A percentile compares a stretch with the other conserved stretches of the same genome.
Conservation (phyloP, 1,284 basidiomycete genomes). For the Neonothopanus nambi region DNA sequence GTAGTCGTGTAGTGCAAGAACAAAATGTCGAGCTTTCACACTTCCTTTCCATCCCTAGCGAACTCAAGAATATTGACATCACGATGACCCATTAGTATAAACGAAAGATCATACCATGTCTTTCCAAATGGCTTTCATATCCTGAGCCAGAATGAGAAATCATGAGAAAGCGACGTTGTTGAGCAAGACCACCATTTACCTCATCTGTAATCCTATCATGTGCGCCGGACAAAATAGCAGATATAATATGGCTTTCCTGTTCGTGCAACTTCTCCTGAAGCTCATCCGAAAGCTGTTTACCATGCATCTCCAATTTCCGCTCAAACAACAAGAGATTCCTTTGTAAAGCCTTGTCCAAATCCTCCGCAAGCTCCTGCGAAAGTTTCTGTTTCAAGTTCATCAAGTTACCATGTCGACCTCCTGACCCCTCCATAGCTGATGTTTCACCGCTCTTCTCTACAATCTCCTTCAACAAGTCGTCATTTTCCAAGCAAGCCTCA, state of each 20-base stretch:
- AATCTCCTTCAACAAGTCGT: constrained; percentile 30
- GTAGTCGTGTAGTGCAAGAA: constrained; percentile 28
- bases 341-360: constrained; percentile 35
- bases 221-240: constrained; percentile 1
- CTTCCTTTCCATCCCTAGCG: constrained; percentile 27
- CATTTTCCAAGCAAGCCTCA: constrained; percentile 28
- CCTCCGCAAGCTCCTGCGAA: constrained; percentile 35
- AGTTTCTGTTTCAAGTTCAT: constrained; percentile 20
- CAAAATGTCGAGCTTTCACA: constrained; percentile 29
- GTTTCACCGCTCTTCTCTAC: constrained; percentile 29
- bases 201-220: constrained; percentile 14
- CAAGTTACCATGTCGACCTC: constrained; percentile 24
- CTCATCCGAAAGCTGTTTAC: constrained; percentile 28
- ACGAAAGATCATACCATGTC: constrained; percentile 20
- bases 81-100: neutral
- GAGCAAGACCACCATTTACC: constrained; percentile 15
- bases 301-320: constrained; percentile 39
- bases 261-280: constrained; percentile 28
- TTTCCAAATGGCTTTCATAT: constrained; percentile 28
- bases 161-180: too few species aligned
- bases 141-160: constrained; percentile 7
- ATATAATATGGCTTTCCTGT: constrained; percentile 35
- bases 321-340: constrained; percentile 39
- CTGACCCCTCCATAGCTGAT: constrained; percentile 27
- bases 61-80: too few species aligned